Evolutionary conservation across 1,139 yeast genomes (phyloP), one percentile per base, ranked within the genome.

Genomic region (Candida smagusa): DNA sequence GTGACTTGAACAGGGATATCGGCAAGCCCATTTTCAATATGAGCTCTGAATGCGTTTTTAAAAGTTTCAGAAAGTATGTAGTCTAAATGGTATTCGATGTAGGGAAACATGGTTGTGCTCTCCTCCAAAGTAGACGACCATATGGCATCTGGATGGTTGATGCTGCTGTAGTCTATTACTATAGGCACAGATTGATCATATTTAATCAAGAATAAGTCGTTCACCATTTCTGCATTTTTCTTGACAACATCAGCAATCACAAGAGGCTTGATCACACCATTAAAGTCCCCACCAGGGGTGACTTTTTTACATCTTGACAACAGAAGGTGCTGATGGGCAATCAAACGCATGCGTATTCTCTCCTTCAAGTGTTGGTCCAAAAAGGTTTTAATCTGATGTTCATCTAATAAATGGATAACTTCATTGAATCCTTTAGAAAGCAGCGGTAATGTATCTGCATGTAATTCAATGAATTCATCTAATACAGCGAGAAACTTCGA

Each of bases 21-120:
- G 1, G 64, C 60, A 4, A 76, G 69, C 1, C 65, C 59, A 43
- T 79, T 81, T 53, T 87, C 96, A 34, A 89, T 81, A 35, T 86
- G 89, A 0, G 97, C 94, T 38, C 97, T 65, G 46, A 84, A 81
- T 2, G 96, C 77, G 58, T 90, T 90, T 58, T 90, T 90, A 50
- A 90, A 69, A n/a, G 90, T 59, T 59, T 90, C 98, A 16, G 86
- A 86, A 37, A 89, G 68, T 34, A 90, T 79, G 54, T 92, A 90
- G 58, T 90, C 96, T 36, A 92, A 61, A 54, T 90, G 96, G 37
- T 82, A 83, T 25, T 92, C 90, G 34, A 90, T 83, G 57, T 88
- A 90, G 0, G 96, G 92, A 56, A 89, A 76, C 9, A 50, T 44
- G 4, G 60, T 51, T 9, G 48, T 54, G 31, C 55, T 54, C 9